Evolutionary conservation across 164 flowering plant genomes (phyloP).

Genomic region (Chimonanthus praecox): DNA sequence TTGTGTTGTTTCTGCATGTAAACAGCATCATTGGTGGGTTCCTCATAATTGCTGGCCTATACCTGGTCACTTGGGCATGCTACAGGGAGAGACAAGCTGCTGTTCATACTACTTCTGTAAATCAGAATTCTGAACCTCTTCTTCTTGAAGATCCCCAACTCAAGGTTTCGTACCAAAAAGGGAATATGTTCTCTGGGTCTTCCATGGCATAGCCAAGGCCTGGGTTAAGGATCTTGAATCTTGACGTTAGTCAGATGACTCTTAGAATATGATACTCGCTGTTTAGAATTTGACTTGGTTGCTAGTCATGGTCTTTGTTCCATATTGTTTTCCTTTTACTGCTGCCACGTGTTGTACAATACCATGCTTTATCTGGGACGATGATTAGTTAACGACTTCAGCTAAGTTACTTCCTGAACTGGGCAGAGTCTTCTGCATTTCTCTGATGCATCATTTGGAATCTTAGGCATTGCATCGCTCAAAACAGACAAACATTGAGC

Average conservation of each 20-base stretch:
- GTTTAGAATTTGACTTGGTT: too few relatives aligned
- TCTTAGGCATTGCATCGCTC: too few relatives aligned
- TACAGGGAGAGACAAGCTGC: slow-evolving; percentile 48
- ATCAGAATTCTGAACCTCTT: slow-evolving; percentile 43
- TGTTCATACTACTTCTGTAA: slow-evolving; percentile 18
- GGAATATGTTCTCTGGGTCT: slow-evolving; percentile 39
- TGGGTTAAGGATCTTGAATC: background rate
- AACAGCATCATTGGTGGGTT: slow-evolving; percentile 78
- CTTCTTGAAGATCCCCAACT: slow-evolving; percentile 35
- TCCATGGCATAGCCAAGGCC: background rate
- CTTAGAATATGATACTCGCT: too few relatives aligned
- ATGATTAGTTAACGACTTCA: too few relatives aligned
- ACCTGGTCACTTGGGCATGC: slow-evolving; percentile 97
- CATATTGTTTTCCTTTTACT: too few relatives aligned
- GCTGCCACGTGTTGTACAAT: too few relatives aligned
- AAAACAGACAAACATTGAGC: too few relatives aligned
- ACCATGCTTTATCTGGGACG: too few relatives aligned
- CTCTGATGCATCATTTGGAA: too few relatives aligned
- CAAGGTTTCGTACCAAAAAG: slow-evolving; percentile 40
- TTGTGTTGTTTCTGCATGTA: background rate
- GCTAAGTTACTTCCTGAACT: too few relatives aligned
- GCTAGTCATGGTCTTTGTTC: too few relatives aligned
- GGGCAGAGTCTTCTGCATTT: too few relatives aligned
- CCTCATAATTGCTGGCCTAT: slow-evolving; percentile 77
- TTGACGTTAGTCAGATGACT: background rate